Evolutionary conservation across 2,329 filamentous ascomycete genomes (phyloP).

Genomic region (Stagonosporopsis cucurbitacearum): DNA sequence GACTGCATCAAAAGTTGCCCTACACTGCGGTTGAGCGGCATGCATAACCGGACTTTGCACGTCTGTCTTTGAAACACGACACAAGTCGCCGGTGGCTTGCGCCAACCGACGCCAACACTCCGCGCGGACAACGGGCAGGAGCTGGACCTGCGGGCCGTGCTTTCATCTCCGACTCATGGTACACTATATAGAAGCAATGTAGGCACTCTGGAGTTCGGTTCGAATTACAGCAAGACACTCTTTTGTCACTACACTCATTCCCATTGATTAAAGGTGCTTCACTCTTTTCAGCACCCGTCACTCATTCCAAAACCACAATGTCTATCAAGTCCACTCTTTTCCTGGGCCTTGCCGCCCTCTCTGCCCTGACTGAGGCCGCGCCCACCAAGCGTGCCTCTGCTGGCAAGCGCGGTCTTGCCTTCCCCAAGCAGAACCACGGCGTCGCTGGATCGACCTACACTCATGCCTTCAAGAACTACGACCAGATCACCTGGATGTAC

Average conservation of each 20-base stretch:
- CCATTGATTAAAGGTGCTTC: conserved; percentile 9
- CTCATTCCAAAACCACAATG: conserved; percentile 11
- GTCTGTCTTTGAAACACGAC: conserved; percentile 16
- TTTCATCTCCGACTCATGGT: conserved; percentile 16
- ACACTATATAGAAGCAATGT: conserved; percentile 16
- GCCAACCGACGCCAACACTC: conserved; percentile 17
- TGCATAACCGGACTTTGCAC: conserved; percentile 18
- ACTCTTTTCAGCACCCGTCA: conserved; percentile 20
- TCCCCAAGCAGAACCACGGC: conserved; percentile 36
- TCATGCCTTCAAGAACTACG: conserved; percentile 25
- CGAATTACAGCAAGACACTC: conserved; percentile 17
- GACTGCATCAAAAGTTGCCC: conserved; percentile 12
- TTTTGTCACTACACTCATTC: conserved; percentile 18
- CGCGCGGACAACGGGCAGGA: conserved; percentile 18
- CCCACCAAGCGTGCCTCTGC: conserved; percentile 33
- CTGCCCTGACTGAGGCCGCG: conserved; percentile 35
- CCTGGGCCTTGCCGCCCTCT: conserved; percentile 40
- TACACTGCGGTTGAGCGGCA: conserved; percentile 15
- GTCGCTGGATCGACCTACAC: conserved; percentile 32
- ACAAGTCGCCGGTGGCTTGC: conserved; percentile 17
- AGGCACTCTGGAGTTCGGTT: conserved; percentile 7
- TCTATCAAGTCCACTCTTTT: conserved; percentile 26
- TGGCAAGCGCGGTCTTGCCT: conserved; percentile 43
- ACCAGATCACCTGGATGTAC: conserved; percentile 66
- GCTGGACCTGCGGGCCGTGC: conserved; percentile 21